phyloP scores from a whole-genome alignment of 306 rosid species.

The Acacia crassicarpa region DNA sequence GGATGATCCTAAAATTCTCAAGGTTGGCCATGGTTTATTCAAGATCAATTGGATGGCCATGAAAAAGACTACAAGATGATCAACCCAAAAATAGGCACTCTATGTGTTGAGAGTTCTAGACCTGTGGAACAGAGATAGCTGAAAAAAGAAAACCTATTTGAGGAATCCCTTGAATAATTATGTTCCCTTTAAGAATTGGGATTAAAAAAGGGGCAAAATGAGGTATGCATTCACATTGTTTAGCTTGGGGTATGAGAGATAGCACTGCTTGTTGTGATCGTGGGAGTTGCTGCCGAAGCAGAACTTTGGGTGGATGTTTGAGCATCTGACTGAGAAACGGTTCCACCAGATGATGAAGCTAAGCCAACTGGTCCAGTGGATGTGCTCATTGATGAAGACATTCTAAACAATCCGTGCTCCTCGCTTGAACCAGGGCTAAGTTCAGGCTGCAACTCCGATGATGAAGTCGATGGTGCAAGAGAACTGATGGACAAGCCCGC shows the following conservation, averaged over 20 bases:
- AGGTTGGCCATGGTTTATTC: conserved; percentile 81
- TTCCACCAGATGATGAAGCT: conserved; percentile 54
- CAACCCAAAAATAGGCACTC: conserved; percentile 63
- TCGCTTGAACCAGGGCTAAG: conserved; percentile 54
- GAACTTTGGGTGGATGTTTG: conserved; percentile 65
- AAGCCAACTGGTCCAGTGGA: conserved; percentile 72
- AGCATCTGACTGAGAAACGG: conserved; percentile 50
- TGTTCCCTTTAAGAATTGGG: conserved; percentile 55
- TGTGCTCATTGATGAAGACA: conserved; percentile 69
- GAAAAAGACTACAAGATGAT: conserved; percentile 50
- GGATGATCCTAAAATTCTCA: conserved; percentile 55
- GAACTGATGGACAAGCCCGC: conserved; percentile 71
- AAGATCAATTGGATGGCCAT: conserved; percentile 71
- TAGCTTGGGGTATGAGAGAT: conserved; percentile 61
- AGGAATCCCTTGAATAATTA: conserved; percentile 71
- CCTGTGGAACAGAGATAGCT: conserved; percentile 51
- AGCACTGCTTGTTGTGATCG: conserved; percentile 39
- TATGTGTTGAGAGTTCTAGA: conserved; percentile 53
- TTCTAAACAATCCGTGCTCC: conserved; percentile 66
- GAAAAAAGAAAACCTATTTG: conserved; percentile 63
- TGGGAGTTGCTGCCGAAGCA: conserved; percentile 37
- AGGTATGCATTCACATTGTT: conserved; percentile 60
- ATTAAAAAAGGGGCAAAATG: conserved; percentile 50
- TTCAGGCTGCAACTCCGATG: conserved; percentile 77
- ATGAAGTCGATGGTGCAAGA: conserved; percentile 71